These are phyloP conservation scores for Talaromyces islandicus DNA, from an alignment of 2,329 filamentous ascomycete species.

Conservation along the genomic window DNA sequence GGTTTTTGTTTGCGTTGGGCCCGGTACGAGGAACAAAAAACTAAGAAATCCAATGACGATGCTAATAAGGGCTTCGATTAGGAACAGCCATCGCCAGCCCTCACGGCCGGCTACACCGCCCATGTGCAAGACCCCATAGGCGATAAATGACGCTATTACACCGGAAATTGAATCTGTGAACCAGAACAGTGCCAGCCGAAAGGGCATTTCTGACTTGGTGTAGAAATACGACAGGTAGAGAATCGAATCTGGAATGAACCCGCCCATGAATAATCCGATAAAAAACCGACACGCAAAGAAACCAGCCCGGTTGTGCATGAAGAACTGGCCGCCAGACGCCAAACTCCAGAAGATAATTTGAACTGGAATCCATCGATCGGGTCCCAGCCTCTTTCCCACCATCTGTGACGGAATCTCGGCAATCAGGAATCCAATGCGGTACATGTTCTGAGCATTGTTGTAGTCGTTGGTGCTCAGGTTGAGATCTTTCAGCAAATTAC, in stretches of 20 bases:
- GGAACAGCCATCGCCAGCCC: conserved; percentile 48
- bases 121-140: conserved; percentile 27
- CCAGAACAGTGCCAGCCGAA: conserved; percentile 34
- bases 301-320: conserved; percentile 9
- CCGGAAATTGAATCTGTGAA: conserved; percentile 38
- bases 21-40: conserved; percentile 37
- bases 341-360: conserved; percentile 39
- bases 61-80: conserved; percentile 37
- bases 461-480: conserved; percentile 27
- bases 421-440: conserved; percentile 46
- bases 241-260: conserved; percentile 62
- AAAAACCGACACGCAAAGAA: conserved; percentile 25
- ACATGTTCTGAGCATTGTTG: conserved; percentile 51
- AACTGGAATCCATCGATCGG: conserved; percentile 35
- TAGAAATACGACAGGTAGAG: conserved; percentile 67
- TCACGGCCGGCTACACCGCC: conserved; percentile 34
- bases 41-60: conserved; percentile 41
- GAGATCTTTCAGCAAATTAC: conserved; percentile 6
- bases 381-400: conserved; percentile 52
- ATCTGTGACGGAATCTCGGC: conserved; percentile 59
- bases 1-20: conserved; percentile 42
- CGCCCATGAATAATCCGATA: conserved; percentile 58
- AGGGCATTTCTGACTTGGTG: conserved; percentile 33
- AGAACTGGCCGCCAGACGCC: conserved; percentile 21
- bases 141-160: conserved; percentile 38